Evolutionary conservation across 306 rosid species (phyloP).

Genomic region (Quillaja saponaria): DNA sequence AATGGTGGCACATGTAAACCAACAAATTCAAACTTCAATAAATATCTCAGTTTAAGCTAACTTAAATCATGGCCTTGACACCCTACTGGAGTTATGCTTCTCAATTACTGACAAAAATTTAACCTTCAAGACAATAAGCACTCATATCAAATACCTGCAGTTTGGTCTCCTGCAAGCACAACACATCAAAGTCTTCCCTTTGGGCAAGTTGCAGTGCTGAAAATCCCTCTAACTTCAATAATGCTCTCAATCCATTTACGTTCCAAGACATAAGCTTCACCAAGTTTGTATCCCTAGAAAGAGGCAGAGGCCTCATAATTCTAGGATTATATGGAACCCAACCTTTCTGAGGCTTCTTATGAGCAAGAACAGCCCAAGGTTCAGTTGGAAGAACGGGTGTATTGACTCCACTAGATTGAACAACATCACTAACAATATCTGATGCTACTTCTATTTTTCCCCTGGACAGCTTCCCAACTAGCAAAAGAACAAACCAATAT

Average conservation of each 20-base stretch:
- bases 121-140: conserved; percentile 1
- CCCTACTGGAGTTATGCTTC: too few species aligned
- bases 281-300: conserved; percentile 57
- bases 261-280: conserved; percentile 90
- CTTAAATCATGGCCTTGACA: neutral
- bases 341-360: conserved; percentile 90
- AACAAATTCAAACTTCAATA: neutral
- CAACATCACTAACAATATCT: conserved; percentile 32
- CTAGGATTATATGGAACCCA: conserved; percentile 93
- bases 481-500: conserved; percentile 20
- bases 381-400: conserved; percentile 46
- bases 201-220: conserved; percentile 75
- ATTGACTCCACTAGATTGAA: conserved; percentile 31
- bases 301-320: conserved; percentile 71
- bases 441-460: conserved; percentile 47
- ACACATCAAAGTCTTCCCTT: conserved; percentile 83
- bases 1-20: conserved; percentile 15
- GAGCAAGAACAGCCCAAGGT: conserved; percentile 89
- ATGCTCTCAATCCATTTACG: conserved; percentile 91
- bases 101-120: conserved; percentile 21
- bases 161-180: conserved; percentile 97
- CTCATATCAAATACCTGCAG: conserved; percentile 63
- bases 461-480: conserved; percentile 50
- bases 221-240: conserved; percentile 73
- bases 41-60: too few species aligned